Conservation (phyloP, 257 asterid species). For the Jacaranda copaia region DNA sequence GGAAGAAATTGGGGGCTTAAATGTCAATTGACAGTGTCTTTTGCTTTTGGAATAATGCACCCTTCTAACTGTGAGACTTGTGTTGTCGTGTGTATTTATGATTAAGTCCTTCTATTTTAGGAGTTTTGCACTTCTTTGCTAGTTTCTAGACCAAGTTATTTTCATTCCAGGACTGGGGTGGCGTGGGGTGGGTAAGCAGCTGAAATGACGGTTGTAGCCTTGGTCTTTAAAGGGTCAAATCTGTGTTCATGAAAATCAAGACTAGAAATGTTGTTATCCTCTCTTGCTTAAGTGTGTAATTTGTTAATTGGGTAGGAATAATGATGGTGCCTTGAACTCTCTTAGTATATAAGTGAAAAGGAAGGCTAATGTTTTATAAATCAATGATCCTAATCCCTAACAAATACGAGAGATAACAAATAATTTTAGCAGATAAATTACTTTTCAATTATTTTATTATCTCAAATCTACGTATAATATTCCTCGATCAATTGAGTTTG, state of each 20-base stretch:
- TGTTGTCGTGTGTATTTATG: conserved; percentile 32
- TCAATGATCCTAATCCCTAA: not conserved
- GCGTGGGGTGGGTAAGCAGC: not conserved
- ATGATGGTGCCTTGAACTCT: not conserved
- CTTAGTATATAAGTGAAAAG: not conserved
- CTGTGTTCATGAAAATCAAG: not conserved
- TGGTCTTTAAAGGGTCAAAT: not conserved
- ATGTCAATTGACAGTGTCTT: conserved; percentile 38
- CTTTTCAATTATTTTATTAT: no score
- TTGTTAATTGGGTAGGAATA: conserved; percentile 25
- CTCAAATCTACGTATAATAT: no score
- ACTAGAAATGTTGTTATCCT: not conserved
- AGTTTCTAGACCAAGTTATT: conserved; percentile 25
- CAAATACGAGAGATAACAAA: not conserved
- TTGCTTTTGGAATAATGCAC: conserved; percentile 26
- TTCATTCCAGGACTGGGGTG: not conserved
- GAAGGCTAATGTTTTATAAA: not conserved
- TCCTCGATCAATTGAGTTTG: no score
- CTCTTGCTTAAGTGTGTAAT: not conserved
- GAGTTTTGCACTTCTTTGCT: not conserved
- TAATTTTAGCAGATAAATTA: no score
- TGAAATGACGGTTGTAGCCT: conserved; percentile 45
- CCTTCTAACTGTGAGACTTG: conserved; percentile 36
- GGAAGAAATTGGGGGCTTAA: not conserved
- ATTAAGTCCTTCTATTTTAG: conserved; percentile 25